Conservation (phyloP, 2,329 filamentous ascomycete species). For the Penicillium sp. region DNA sequence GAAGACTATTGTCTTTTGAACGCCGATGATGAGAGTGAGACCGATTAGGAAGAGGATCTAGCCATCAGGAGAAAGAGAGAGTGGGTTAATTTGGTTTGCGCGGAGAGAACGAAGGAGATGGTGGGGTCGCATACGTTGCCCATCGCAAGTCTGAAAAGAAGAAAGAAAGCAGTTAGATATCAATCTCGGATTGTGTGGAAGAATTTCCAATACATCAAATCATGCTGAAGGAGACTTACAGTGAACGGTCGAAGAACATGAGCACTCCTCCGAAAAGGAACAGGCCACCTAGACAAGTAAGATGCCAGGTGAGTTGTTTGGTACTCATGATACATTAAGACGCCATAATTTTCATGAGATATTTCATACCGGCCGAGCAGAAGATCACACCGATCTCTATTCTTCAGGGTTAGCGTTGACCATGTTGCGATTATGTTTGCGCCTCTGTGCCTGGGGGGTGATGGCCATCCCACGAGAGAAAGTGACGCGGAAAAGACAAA, state of each 20-base stretch:
- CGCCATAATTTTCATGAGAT: background rate
- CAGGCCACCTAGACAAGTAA: constrained; percentile 63
- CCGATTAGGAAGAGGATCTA: constrained; percentile 97
- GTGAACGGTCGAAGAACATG: constrained; percentile 95
- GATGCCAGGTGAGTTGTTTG: constrained; percentile 1
- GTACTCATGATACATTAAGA: background rate
- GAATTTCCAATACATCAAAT: no score
- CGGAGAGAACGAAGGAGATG: background rate
- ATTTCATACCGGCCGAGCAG: constrained; percentile 80
- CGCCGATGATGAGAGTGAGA: constrained; percentile 89
- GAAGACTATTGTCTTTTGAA: constrained; percentile 85
- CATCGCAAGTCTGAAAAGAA: constrained; percentile 72
- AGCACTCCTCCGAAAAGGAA: constrained; percentile 92
- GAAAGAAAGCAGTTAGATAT: constrained; percentile 3
- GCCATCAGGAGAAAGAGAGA: constrained; percentile 1
- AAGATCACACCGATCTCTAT: constrained; percentile 94
- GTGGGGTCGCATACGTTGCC: constrained; percentile 63
- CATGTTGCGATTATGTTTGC: background rate
- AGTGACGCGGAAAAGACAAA: background rate
- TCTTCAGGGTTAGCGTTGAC: constrained; percentile 16
- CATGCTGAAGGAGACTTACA: constrained; percentile 52
- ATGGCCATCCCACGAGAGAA: background rate
- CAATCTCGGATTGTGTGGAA: no score
- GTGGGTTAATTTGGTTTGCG: constrained; percentile 6
- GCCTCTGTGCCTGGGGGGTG: background rate